These are phyloP conservation scores for Aspergillus sp. DNA, from an alignment of 2,329 filamentous ascomycete species.

Conservation along the genomic window DNA sequence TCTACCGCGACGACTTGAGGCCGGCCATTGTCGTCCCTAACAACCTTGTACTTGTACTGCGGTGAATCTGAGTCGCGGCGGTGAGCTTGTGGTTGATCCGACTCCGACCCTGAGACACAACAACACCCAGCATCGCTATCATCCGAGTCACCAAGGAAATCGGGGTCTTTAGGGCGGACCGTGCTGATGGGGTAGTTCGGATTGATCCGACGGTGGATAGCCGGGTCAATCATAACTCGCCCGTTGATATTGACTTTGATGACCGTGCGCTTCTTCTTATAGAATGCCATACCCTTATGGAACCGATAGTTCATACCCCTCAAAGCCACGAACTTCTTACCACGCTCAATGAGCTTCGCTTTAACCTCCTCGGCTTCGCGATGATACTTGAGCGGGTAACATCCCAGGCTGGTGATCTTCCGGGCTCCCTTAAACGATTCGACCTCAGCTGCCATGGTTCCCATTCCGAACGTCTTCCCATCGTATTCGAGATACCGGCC, in stretches of 20 bases:
- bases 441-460: slow-evolving; percentile 71
- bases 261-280: slow-evolving; percentile 76
- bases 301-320: slow-evolving; percentile 81
- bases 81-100: slow-evolving; percentile 44
- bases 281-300: slow-evolving; percentile 82
- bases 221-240: slow-evolving; percentile 84
- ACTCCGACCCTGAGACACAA: slow-evolving; percentile 41
- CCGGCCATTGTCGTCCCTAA: slow-evolving; percentile 58
- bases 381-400: slow-evolving; percentile 81
- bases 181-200: slow-evolving; percentile 81
- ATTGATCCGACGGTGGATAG: slow-evolving; percentile 80
- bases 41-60: slow-evolving; percentile 56
- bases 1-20: slow-evolving; percentile 59
- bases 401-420: slow-evolving; percentile 78
- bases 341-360: slow-evolving; percentile 73
- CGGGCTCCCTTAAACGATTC: slow-evolving; percentile 76
- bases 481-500: slow-evolving; percentile 82
- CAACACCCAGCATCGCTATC: slow-evolving; percentile 49
- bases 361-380: slow-evolving; percentile 69
- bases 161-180: slow-evolving; percentile 73
- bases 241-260: slow-evolving; percentile 85
- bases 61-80: slow-evolving; percentile 40
- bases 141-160: slow-evolving; percentile 57
- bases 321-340: slow-evolving; percentile 82
- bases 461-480: slow-evolving; percentile 81